These are phyloP conservation scores for Acrocalymma vagum DNA, from an alignment of 2,329 filamentous ascomycete species.

Conservation along the genomic window DNA sequence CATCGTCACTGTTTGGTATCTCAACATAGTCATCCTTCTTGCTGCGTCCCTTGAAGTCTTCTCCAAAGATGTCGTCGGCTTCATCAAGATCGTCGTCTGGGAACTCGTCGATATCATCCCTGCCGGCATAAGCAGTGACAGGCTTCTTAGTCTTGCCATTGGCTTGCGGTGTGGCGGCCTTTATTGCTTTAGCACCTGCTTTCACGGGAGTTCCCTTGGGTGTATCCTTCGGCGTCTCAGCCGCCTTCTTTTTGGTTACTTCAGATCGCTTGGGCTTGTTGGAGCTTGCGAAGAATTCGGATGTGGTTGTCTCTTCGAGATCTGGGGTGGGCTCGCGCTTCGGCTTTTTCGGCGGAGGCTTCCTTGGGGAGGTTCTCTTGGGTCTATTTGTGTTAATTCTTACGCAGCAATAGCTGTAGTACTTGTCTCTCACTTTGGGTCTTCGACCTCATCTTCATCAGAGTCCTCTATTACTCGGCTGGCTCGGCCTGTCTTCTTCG, in stretches of 20 bases:
- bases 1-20: constrained; percentile 38
- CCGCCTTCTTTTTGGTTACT: constrained; percentile 46
- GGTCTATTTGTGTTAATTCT: constrained; percentile 40
- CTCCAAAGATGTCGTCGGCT: constrained; percentile 85
- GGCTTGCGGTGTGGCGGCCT: constrained; percentile 43
- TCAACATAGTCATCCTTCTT: constrained; percentile 79
- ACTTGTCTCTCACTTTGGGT: constrained; percentile 35
- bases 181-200: constrained; percentile 38
- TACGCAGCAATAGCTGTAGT: constrained; percentile 5
- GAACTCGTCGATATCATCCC: constrained; percentile 69
- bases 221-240: constrained; percentile 43
- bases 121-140: constrained; percentile 55
- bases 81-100: constrained; percentile 58
- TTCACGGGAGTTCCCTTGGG: constrained; percentile 46
- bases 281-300: constrained; percentile 69
- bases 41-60: constrained; percentile 70
- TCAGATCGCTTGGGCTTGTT: constrained; percentile 63
- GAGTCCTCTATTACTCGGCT: constrained; percentile 73
- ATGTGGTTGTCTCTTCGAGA: constrained; percentile 67
- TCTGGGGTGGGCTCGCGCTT: constrained; percentile 59
- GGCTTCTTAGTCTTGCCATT: constrained; percentile 52
- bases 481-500: constrained; percentile 53
- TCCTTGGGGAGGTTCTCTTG: constrained; percentile 61
- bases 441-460: constrained; percentile 64
- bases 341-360: constrained; percentile 64